Evolutionary conservation across 2,329 filamentous ascomycete genomes (phyloP), one percentile per base, ranked within the genome.

Genomic region (Fusarium verrucosum): DNA sequence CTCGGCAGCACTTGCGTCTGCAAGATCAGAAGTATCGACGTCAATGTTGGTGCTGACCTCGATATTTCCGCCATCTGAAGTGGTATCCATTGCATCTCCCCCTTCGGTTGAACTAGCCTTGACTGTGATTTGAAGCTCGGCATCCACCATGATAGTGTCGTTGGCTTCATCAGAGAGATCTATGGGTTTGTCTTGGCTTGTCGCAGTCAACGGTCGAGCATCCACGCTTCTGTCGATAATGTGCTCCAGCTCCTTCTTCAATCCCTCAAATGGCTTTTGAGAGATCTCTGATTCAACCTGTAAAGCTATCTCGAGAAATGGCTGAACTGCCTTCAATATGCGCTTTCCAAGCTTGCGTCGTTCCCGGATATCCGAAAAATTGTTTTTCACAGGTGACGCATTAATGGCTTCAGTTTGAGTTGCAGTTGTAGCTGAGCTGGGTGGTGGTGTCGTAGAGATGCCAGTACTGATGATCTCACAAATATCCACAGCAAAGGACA

Each of bases 311-410:
- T 97, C 91, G 4, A 97, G 81, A 40, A 88, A 84, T 14, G 91
- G 88, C 74, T 96, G 92, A 28, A 96, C 85, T 1, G 89, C 87
- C 75, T 92, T 96, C 66, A 96, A 85, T 61, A 97, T 96, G 23
- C 93, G 87, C 77, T 96, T 97, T 22, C 91, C 92, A n/a, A 96
- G 81, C 69, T 90, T 91, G 71, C 92, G 91, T 61, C 91, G 88
- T 68, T 96, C 91, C 56, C 92, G 91, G 59, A 92, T 87, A 70
- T 96, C 92, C 58, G 78, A 80, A 76, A 79, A 88, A 71, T 75
- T 82, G 71, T 77, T 80, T 76, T 80, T 88, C 64, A 65, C 79
- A 69, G 70, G 82, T 65, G 72, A 90, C 74, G 49, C 83, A 80
- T 74, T 84, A 69, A 71, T 77, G 7, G 71, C 62, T 30, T 79